Base-by-base conservation (phyloP, 2,329 filamentous ascomycete species). In the Leptographium galeiforme region DNA sequence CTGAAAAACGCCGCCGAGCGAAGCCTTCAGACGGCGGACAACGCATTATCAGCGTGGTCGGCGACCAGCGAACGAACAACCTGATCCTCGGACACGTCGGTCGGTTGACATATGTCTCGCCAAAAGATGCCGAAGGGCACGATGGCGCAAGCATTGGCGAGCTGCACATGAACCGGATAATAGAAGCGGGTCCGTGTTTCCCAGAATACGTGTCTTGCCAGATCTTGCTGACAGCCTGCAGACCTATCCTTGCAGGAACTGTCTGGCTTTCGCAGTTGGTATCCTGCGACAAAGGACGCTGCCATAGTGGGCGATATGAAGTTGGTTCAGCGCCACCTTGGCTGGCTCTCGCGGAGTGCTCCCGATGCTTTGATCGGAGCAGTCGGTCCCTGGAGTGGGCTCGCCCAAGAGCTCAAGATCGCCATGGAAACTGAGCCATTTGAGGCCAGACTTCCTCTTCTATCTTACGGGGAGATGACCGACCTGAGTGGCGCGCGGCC, bases 401-500 rank as follows among this genome's bases (percentile, higher is more conserved):
- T 75, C 6, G 57, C 64, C 10, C 68, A 72, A 39, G 71, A 70
- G 16, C 62, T 54, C 55, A 62, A 14, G 53, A 61, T 2, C 10
- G 60, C 63, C 0, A 51, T 62, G 1, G 44, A 53, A 4, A 56
- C 41, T 52, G 49, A 55, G 40, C 44, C 38, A 19, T 48, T 41
- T 1, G 54, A 53, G 18, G 18, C 57, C 36, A 25, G 53, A 13
- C 50, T 59, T 8, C 54, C 67, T 11, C 62, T 84, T 6, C 69
- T 87, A 25, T 74, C 76, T 2, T 68, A 79, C 33, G 82, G 82
- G 1, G 74, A 78, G 54, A 71, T 80, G 57, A 64, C 68, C 2
- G 69, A 78, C 57, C 56, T 66, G 18, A 69, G 61, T 4, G 32
- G 52, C 25, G 33, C 59, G 54, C 33, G 61, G 52, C 36, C 58